phyloP scores from a whole-genome alignment of 2,329 filamentous ascomycete genomes.

The Aspergillus flavus region DNA sequence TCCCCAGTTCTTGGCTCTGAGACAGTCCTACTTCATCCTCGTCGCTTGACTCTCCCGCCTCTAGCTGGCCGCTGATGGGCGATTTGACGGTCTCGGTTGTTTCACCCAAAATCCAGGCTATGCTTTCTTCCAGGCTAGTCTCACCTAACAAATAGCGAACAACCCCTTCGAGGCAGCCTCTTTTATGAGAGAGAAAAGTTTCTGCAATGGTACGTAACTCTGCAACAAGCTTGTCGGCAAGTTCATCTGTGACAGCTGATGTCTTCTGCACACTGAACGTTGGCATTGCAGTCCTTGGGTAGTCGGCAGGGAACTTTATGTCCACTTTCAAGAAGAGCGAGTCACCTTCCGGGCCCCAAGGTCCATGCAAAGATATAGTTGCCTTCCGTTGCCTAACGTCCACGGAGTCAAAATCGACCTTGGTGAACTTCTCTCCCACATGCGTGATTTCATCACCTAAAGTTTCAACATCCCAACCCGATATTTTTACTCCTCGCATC shows the following conservation, averaged over 20 bases:
- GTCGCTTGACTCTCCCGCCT: conserved; percentile 80
- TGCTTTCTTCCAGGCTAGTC: conserved; percentile 59
- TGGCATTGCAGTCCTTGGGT: conserved; percentile 55
- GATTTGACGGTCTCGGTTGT: conserved; percentile 56
- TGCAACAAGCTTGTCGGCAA: conserved; percentile 51
- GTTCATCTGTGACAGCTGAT: conserved; percentile 56
- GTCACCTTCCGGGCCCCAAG: conserved; percentile 58
- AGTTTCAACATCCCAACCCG: conserved; percentile 55
- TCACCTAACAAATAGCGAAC: conserved; percentile 64
- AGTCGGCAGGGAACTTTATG: conserved; percentile 60
- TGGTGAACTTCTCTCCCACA: conserved; percentile 63
- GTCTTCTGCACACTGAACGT: conserved; percentile 60
- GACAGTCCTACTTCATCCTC: conserved; percentile 65
- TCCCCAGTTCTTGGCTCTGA: conserved; percentile 48
- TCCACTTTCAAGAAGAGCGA: conserved; percentile 60
- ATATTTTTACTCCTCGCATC: conserved; percentile 67
- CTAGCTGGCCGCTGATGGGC: conserved; percentile 43
- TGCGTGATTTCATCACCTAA: conserved; percentile 64
- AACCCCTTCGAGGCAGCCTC: conserved; percentile 63
- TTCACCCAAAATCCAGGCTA: conserved; percentile 56
- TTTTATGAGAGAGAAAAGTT: conserved; percentile 54
- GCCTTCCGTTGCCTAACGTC: conserved; percentile 57
- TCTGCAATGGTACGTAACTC: conserved; percentile 60
- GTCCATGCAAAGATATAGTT: conserved; percentile 61
- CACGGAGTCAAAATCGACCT: conserved; percentile 62